Evolutionary conservation across 306 rosid species (phyloP), one percentile per base, ranked within the genome.

Genomic region (Malus domestica): DNA sequence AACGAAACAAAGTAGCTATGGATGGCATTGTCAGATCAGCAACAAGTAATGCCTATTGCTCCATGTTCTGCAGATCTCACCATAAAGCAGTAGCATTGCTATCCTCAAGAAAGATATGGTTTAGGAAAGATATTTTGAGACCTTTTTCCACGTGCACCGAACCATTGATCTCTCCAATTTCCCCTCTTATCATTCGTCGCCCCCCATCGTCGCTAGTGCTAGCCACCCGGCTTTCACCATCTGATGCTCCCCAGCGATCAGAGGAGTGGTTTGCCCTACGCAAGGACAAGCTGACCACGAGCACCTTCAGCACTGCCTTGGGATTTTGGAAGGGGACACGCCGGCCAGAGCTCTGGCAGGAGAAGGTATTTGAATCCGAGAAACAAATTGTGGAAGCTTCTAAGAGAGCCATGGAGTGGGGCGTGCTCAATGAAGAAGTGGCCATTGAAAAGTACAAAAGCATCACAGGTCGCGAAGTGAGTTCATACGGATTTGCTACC

Each of bases 261-360:
- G 93, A 90, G 1, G 99, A 96, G 83, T 95, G 99, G 98, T 95
- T 95, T 61, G 97, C 99, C 32, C 91, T 92, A 59, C 96, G 99
- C n/a, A 88, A 65, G 89, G 91, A 96, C 83, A 96, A 70, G 82
- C 90, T 96, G 54, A 96, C 98, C 22, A 90, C 98, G 10, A 90
- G 98, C 88, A 89, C 99, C 22, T 96, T 96, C 84, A 87, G 99
- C 71, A 92, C 99, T 9, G 98, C 93, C 30, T 84, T 96, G 68
- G 99, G 99, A 0, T 96, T 96, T 73, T 96, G 98, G 98, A 96
- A 88, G 67, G 97, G 98, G 72, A 78, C 42, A 4, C 96, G 99
- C 2, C 88, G 99, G 14, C 32, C 67, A 15, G 97, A 90, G 90
- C 83, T 95, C 15, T 95, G 99, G 99, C 75, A 85, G 0, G 97